These are phyloP conservation scores for Marchantia polymorpha DNA, from an alignment of 225 moss, liverwort and hornwort genomes.

Conservation along the genomic window DNA sequence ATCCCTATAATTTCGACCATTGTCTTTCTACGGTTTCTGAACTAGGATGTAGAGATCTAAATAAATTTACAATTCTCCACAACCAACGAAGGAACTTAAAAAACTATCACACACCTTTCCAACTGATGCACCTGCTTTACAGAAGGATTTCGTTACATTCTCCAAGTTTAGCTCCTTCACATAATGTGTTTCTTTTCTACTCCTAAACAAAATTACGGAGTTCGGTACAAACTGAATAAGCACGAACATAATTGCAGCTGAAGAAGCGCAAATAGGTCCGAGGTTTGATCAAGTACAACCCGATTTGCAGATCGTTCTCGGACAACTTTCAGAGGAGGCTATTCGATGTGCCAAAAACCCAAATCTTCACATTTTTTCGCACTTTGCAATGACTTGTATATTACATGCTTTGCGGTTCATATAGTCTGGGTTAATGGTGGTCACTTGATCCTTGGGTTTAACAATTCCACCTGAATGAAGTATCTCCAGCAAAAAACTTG, in stretches of 20 bases:
- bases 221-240: neutral
- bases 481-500: neutral
- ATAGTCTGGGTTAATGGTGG: neutral
- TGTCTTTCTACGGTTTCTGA: too few species aligned
- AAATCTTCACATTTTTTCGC: neutral
- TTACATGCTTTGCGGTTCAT: neutral
- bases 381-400: neutral
- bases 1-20: too few species aligned
- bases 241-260: neutral
- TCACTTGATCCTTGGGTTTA: neutral
- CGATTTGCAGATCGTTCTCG: neutral
- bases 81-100: too few species aligned
- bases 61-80: too few species aligned
- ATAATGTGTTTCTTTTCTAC: neutral
- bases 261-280: neutral
- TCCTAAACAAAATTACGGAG: neutral
- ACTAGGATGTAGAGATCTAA: too few species aligned
- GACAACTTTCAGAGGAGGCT: neutral
- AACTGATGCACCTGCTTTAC: neutral
- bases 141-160: neutral
- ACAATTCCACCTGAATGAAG: neutral
- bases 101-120: too few species aligned
- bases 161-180: neutral
- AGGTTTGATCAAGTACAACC: neutral
- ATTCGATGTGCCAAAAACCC: neutral